Evolutionary conservation across 176 grass and related monocot genomes (phyloP).

Genomic region (Dactylis glomerata): DNA sequence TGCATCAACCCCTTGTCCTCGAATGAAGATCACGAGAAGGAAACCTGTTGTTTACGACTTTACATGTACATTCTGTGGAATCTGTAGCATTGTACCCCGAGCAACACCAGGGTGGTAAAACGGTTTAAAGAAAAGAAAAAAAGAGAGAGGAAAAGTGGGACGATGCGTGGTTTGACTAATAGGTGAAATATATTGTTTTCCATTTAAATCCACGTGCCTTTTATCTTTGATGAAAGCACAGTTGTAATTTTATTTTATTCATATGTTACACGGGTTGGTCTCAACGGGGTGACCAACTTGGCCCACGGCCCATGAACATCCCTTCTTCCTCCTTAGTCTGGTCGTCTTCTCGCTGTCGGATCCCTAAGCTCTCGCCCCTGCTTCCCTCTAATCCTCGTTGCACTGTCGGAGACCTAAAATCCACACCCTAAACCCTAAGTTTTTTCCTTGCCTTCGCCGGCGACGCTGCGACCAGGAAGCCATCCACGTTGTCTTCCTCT

Average conservation of each 20-base stretch:
- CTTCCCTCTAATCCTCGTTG: no score
- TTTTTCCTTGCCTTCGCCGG: no score
- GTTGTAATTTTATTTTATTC: neutral
- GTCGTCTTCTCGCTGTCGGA: no score
- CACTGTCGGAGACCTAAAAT: no score
- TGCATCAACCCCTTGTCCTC: conserved; percentile 83
- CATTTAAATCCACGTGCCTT: neutral
- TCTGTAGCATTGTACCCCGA: conserved; percentile 30
- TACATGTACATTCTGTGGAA: conserved; percentile 57
- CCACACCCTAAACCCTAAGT: no score
- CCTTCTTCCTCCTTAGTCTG: no score
- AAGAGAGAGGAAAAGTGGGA: neutral
- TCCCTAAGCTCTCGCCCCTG: no score
- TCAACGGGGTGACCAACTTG: no score
- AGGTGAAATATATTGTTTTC: conserved; percentile 5
- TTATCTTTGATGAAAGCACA: neutral
- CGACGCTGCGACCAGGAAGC: no score
- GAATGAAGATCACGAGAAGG: conserved; percentile 71
- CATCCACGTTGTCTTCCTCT: no score
- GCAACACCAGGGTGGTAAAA: conserved; percentile 12
- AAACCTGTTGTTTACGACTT: conserved; percentile 27
- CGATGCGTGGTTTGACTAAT: conserved; percentile 15
- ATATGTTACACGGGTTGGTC: no score
- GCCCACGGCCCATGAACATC: no score
- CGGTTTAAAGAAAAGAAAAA: conserved; percentile 10